Base-by-base conservation (phyloP, 2,329 filamentous ascomycete species). In the Polytolypa hystricis region DNA sequence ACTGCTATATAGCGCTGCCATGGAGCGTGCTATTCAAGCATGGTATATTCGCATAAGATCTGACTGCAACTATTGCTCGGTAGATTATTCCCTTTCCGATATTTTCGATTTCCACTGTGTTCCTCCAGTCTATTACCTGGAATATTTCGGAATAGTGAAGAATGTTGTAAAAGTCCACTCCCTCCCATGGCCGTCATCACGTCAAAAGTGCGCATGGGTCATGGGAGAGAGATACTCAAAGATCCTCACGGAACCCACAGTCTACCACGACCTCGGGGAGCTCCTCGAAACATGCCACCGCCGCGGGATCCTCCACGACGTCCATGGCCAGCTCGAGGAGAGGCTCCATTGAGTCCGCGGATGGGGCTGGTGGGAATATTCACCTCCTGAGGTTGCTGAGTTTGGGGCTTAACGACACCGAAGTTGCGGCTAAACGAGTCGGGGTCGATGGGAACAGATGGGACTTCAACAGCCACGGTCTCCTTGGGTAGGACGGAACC, bases 351-450 rank as follows among this genome's bases (percentile, higher is more conserved):
- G 12, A 55, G 50, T 14, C 59, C 57, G 14, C 58, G 60, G n/a
- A 52, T 47, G 7, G 53, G 49, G 4, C 52, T 57, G 11, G 30
- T 19, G 21, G 35, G 26, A 20, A 12, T 12, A 11, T 58, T 2
- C 49, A 49, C 41, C 51, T 57, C 33, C 54, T 40, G 35, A 58
- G 57, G 19, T n/a, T n/a, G n/a, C n/a, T n/a, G n/a, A 57, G 47
- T 2, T 48, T 42, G 42, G 28, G 44, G 42, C 39, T 59, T 62
- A 17, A 43, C 36, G 10, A 47, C 44, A 8, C 53, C 55, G 20
- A 62, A 50, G 16, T 56, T 57, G 12, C 64, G 62, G 43, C 60
- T 66, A 44, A 67, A 67, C 1, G 64, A 67, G 45, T 67, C 56
- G 1, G 64, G 64, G 35, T 67, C 64, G 30, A 67, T 67, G 8